These are phyloP conservation scores for Colletotrichum limetticola DNA, from an alignment of 2,329 filamentous ascomycete genomes.

Conservation along the genomic window DNA sequence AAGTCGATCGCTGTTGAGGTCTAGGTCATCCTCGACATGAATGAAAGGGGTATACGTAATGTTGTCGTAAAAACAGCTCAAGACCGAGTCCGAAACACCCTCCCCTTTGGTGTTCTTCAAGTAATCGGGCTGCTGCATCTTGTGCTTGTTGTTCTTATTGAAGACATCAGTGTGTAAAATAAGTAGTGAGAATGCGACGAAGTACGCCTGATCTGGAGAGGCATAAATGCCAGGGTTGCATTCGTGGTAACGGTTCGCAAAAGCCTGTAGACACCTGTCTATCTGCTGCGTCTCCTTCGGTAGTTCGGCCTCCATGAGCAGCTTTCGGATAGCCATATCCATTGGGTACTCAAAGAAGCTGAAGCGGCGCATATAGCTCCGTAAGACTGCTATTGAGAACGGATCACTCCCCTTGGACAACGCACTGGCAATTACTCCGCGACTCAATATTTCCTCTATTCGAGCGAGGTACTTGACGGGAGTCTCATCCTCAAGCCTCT, in stretches of 20 bases:
- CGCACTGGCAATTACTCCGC: conserved; percentile 84
- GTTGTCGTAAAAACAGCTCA: conserved; percentile 98
- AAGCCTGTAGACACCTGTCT: conserved; percentile 91
- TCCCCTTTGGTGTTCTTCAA: conserved; percentile 94
- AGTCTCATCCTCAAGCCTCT: conserved; percentile 87
- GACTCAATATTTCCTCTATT: conserved; percentile 82
- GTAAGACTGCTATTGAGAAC: conserved; percentile 84
- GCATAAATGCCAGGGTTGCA: conserved; percentile 97
- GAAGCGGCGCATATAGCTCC: conserved; percentile 96
- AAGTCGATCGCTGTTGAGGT: conserved; percentile 80
- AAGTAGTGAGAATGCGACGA: conserved; percentile 95
- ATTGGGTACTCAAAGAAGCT: conserved; percentile 96
- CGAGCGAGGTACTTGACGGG: conserved; percentile 89
- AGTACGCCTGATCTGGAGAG: conserved; percentile 94
- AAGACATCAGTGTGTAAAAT: conserved; percentile 99
- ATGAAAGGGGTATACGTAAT: conserved; percentile 99
- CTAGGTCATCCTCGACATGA: conserved; percentile 91
- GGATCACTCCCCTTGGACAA: conserved; percentile 87
- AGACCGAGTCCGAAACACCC: conserved; percentile 90
- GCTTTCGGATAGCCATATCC: conserved; percentile 96
- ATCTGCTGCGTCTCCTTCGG: conserved; percentile 99
- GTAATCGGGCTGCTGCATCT: conserved; percentile 97
- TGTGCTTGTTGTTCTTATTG: conserved; percentile 99
- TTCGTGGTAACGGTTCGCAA: conserved; percentile 96
- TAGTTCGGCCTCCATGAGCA: conserved; percentile 95